phyloP scores from a whole-genome alignment of 2,329 filamentous ascomycete species.

The Fusarium acutatum region DNA sequence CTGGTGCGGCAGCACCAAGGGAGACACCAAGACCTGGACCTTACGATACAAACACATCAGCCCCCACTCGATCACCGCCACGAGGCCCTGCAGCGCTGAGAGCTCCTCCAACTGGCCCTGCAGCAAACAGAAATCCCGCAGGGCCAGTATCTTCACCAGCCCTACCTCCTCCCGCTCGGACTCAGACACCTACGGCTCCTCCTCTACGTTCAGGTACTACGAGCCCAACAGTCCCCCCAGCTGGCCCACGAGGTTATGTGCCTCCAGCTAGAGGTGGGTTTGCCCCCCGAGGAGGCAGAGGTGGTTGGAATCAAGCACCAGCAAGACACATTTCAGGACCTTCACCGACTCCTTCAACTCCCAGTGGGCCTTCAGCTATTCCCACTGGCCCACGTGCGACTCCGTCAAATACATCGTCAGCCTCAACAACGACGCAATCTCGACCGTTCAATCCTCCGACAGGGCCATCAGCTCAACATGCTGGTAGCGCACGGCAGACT shows the following conservation, averaged over 20 bases:
- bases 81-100: constrained; percentile 64
- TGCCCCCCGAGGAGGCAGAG: constrained; percentile 55
- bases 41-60: constrained; percentile 41
- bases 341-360: constrained; percentile 51
- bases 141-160: constrained; percentile 49
- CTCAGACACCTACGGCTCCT: constrained; percentile 46
- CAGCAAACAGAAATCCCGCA: constrained; percentile 50
- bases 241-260: constrained; percentile 64
- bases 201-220: constrained; percentile 51
- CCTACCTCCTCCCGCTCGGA: constrained; percentile 45
- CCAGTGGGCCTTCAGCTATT: constrained; percentile 52
- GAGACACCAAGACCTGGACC: constrained; percentile 42
- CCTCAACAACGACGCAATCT: constrained; percentile 53
- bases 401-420: constrained; percentile 45
- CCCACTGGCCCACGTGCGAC: constrained; percentile 58
- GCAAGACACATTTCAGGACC: constrained; percentile 46
- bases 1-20: constrained; percentile 38
- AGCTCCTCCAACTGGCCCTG: constrained; percentile 57
- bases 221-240: constrained; percentile 60
- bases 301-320: constrained; percentile 52
- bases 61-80: constrained; percentile 57
- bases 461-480: constrained; percentile 57
- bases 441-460: constrained; percentile 66
- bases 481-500: constrained; percentile 51
- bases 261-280: constrained; percentile 56